These are phyloP conservation scores for Sesbania bispinosa DNA, from an alignment of 306 rosid species.

Conservation along the genomic window DNA sequence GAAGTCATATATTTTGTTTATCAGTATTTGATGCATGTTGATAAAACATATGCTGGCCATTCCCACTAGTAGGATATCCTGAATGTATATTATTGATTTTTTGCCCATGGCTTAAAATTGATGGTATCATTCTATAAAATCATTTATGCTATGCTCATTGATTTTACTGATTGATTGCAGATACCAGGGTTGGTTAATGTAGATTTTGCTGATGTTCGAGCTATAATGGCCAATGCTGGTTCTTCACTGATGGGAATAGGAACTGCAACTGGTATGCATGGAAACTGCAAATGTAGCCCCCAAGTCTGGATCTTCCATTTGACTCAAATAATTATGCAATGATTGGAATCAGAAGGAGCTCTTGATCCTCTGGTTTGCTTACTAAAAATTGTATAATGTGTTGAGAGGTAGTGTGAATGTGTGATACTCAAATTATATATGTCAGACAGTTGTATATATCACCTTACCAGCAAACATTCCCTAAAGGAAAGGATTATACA, in stretches of 20 bases:
- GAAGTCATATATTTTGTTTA: no score
- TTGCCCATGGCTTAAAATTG: constrained; percentile 4
- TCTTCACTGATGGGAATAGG: constrained; percentile 99
- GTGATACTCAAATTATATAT: constrained; percentile 17
- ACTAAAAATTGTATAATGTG: background rate
- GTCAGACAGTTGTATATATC: background rate
- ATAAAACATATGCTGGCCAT: constrained; percentile 3
- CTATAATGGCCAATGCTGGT: constrained; percentile 98
- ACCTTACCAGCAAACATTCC: background rate
- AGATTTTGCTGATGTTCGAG: constrained; percentile 98
- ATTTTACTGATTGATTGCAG: constrained; percentile 48
- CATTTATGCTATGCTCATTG: constrained; percentile 5
- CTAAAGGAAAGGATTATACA: background rate
- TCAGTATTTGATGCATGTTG: background rate
- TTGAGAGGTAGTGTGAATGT: no score
- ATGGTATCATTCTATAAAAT: constrained; percentile 8
- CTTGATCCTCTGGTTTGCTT: constrained; percentile 15
- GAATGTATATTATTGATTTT: no score
- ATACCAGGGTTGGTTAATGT: constrained; percentile 95
- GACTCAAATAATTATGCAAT: background rate
- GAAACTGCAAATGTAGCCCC: background rate
- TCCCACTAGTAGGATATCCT: constrained; percentile 7
- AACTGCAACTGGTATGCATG: constrained; percentile 91
- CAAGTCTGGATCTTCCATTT: constrained; percentile 22
- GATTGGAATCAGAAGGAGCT: no score